Conservation (phyloP, 2,329 filamentous ascomycete species). For the Pezicula carpinea region DNA sequence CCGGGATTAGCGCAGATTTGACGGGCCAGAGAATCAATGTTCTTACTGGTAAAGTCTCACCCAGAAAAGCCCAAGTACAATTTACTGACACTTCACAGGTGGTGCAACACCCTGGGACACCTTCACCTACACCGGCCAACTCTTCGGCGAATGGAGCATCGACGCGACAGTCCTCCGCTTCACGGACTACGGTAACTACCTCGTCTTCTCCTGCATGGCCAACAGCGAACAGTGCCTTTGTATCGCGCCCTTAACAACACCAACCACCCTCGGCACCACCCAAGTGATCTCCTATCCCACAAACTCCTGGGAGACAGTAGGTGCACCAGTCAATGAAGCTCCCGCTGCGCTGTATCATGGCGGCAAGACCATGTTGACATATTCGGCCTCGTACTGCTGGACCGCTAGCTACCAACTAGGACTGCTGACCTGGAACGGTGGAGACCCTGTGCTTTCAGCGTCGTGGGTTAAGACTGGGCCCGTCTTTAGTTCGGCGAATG, state of each 20-base stretch:
- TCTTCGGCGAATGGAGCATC: slow-evolving; percentile 46
- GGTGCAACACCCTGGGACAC: slow-evolving; percentile 46
- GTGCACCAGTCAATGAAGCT: slow-evolving; percentile 50
- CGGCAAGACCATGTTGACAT: slow-evolving; percentile 48
- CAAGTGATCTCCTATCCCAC: slow-evolving; percentile 47
- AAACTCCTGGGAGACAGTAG: slow-evolving; percentile 44
- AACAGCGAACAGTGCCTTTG: slow-evolving; percentile 27
- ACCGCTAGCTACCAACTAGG: slow-evolving; percentile 49
- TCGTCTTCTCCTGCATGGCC: slow-evolving; percentile 43
- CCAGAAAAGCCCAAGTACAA: neutral
- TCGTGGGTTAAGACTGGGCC: slow-evolving; percentile 51
- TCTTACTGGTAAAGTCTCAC: slow-evolving; percentile 39
- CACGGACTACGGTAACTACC: slow-evolving; percentile 40
- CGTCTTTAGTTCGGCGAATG: slow-evolving; percentile 47
- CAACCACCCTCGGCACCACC: slow-evolving; percentile 38
- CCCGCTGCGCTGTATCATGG: slow-evolving; percentile 48
- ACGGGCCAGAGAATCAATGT: slow-evolving; percentile 48
- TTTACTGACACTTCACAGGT: slow-evolving; percentile 28
- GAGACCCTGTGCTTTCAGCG: slow-evolving; percentile 36
- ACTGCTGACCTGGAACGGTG: slow-evolving; percentile 47
- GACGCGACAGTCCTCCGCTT: slow-evolving; percentile 49
- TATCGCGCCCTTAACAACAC: slow-evolving; percentile 35
- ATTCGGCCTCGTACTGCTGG: slow-evolving; percentile 54
- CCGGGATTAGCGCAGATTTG: slow-evolving; percentile 40
- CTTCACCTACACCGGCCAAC: slow-evolving; percentile 43